Conservation (phyloP, 129 eudicot species). For the Flaveria bidentis region DNA sequence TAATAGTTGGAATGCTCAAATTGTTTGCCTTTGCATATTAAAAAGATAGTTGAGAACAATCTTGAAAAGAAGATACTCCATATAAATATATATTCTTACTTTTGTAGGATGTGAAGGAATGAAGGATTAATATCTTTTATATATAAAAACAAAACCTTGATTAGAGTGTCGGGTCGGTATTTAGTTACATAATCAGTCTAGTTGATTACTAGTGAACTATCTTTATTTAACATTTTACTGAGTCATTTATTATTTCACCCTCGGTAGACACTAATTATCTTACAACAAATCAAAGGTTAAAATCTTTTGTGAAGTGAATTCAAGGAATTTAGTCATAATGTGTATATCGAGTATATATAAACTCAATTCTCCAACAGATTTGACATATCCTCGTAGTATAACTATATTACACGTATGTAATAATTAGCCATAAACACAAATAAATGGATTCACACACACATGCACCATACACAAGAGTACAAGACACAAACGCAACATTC, state of each 20-base stretch:
- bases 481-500: neutral
- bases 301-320: neutral
- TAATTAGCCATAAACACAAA: neutral
- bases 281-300: too few species aligned
- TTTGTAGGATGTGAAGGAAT: neutral
- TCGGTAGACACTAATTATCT: too few species aligned
- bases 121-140: neutral
- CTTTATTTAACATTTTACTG: too few species aligned
- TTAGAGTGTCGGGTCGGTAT: too few species aligned
- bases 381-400: neutral
- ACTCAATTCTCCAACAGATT: neutral
- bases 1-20: neutral
- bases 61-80: neutral
- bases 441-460: neutral
- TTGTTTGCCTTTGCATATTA: constrained; percentile 13
- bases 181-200: too few species aligned
- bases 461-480: neutral
- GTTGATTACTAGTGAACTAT: too few species aligned
- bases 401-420: neutral
- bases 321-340: neutral
- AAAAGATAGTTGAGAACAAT: constrained; percentile 17
- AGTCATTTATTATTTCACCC: too few species aligned
- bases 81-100: neutral
- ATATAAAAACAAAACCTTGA: neutral
- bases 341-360: neutral